phyloP scores from a whole-genome alignment of 2,329 filamentous ascomycete species.

The Claviceps citrina region DNA sequence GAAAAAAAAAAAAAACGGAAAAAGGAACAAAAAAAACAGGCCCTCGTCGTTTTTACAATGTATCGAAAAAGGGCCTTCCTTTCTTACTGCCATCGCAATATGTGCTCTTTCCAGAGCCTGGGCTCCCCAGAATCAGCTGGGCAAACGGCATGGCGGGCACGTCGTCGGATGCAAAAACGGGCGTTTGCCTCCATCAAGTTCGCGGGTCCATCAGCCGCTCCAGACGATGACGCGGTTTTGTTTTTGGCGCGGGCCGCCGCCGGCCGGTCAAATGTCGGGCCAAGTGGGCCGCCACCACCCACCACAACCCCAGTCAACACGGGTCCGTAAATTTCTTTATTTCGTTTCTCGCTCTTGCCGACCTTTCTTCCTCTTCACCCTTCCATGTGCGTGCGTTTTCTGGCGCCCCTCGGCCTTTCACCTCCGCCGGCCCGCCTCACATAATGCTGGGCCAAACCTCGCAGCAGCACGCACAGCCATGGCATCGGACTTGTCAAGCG shows the following conservation, averaged over 20 bases:
- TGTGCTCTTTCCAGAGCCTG: conserved; percentile 89
- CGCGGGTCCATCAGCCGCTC: too few relatives aligned
- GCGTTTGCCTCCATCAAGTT: too few relatives aligned
- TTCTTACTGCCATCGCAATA: conserved; percentile 87
- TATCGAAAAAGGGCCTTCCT: not conserved
- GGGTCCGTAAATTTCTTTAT: conserved; percentile 4
- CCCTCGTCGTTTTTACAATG: not conserved
- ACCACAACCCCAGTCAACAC: conserved; percentile 3
- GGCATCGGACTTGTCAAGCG: conserved; percentile 27
- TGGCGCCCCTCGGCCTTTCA: conserved; percentile 9
- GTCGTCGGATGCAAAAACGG: too few relatives aligned
- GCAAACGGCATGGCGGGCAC: conserved; percentile 39
- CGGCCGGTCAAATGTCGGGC: not conserved
- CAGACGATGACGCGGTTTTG: too few relatives aligned
- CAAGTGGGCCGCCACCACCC: too few relatives aligned
- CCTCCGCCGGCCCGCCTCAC: conserved; percentile 13
- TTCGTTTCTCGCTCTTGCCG: conserved; percentile 1
- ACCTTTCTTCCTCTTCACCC: conserved; percentile 4
- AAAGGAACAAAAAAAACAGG: not conserved
- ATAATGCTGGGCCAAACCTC: conserved; percentile 21
- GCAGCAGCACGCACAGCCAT: conserved; percentile 20
- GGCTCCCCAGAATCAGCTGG: conserved; percentile 83
- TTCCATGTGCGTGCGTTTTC: conserved; percentile 1
- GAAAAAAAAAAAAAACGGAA: not conserved
- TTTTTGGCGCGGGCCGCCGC: too few relatives aligned